Evolutionary conservation across 805 yeast species (phyloP).

Genomic region (Yamadazyma insecticola): DNA sequence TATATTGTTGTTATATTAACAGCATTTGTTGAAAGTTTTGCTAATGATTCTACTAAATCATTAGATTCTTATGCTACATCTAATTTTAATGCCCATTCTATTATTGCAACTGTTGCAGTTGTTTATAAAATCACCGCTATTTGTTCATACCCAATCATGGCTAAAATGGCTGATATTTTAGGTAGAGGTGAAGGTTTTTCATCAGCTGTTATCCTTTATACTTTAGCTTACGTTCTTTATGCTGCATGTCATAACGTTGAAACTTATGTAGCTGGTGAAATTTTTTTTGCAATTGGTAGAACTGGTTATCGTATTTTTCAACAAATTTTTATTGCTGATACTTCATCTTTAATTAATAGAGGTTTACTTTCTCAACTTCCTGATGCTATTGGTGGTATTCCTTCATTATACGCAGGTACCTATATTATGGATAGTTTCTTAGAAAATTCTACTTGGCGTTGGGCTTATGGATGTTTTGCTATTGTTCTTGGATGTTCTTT

Average conservation of each 20-base stretch:
- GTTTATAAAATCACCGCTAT: constrained; percentile 18
- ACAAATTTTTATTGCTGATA: constrained; percentile 15
- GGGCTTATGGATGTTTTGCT: constrained; percentile 48
- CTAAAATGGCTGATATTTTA: constrained; percentile 18
- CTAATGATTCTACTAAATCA: constrained; percentile 15
- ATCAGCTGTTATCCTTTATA: constrained; percentile 12
- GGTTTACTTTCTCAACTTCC: constrained; percentile 11
- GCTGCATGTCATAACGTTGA: constrained; percentile 15
- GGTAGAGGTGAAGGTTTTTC: constrained; percentile 17
- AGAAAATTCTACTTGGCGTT: constrained; percentile 39
- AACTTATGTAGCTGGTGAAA: constrained; percentile 19
- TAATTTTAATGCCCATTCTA: constrained; percentile 14
- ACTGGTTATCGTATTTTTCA: constrained; percentile 16
- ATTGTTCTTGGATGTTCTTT: constrained; percentile 39
- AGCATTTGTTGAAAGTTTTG: constrained; percentile 22
- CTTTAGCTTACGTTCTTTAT: constrained; percentile 16
- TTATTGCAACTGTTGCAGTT: constrained; percentile 16
- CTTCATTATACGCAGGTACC: constrained; percentile 34
- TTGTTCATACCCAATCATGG: constrained; percentile 15
- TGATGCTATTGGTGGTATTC: constrained; percentile 11
- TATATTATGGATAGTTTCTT: constrained; percentile 39
- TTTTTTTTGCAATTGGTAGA: constrained; percentile 14
- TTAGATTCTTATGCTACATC: constrained; percentile 28
- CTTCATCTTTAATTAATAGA: constrained; percentile 19
- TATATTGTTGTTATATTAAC: constrained; percentile 19